These are phyloP conservation scores for Lipomyces kockii DNA, from an alignment of 805 yeast genomes.

Conservation along the genomic window DNA sequence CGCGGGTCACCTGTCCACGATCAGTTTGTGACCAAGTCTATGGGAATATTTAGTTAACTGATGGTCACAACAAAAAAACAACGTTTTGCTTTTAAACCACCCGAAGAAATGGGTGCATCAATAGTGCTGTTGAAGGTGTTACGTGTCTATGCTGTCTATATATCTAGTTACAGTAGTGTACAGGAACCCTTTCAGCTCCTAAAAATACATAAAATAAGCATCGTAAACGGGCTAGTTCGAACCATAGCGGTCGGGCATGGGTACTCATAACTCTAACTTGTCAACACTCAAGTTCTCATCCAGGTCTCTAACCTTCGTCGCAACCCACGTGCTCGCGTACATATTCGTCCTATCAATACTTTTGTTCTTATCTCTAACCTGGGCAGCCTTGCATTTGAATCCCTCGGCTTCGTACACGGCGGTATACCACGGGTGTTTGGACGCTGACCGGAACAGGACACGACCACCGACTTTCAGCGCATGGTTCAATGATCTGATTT, in stretches of 20 bases:
- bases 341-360: constrained; percentile 81
- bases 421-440: constrained; percentile 78
- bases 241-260: not conserved
- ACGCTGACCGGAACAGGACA: constrained; percentile 76
- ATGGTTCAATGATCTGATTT: constrained; percentile 64
- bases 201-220: not conserved
- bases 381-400: constrained; percentile 70
- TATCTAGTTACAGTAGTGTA: constrained; percentile 1
- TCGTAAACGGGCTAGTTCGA: not conserved
- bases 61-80: no score
- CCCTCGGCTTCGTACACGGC: constrained; percentile 68
- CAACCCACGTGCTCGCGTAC: constrained; percentile 88
- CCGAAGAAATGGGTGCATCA: no score
- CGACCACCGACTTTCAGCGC: constrained; percentile 72
- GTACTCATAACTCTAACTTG: constrained; percentile 3
- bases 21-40: no score
- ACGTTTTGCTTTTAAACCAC: no score
- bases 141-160: not conserved
- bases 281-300: constrained; percentile 23
- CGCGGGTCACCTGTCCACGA: no score
- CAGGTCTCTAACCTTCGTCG: constrained; percentile 31
- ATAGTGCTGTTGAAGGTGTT: not conserved
- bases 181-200: not conserved
- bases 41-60: no score
- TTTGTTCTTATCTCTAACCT: constrained; percentile 63